These are phyloP conservation scores for Cladophialophora exuberans DNA, from an alignment of 2,329 filamentous ascomycete species.

Conservation along the genomic window DNA sequence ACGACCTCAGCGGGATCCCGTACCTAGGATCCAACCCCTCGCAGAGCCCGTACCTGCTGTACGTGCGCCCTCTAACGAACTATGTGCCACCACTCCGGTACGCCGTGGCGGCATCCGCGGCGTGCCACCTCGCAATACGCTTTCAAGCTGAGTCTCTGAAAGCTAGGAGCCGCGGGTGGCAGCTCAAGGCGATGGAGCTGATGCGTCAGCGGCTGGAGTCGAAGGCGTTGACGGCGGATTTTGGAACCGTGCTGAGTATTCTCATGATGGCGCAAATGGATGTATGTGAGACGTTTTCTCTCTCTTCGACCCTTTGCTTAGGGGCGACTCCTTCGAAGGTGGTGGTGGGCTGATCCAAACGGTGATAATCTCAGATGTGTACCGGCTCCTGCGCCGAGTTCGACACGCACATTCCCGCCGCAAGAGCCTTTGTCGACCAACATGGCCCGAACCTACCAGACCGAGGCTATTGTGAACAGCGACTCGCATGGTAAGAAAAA, in stretches of 20 bases:
- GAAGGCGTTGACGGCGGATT: constrained; percentile 1
- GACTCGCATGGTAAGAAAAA: constrained; percentile 9
- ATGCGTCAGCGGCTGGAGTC: constrained; percentile 12
- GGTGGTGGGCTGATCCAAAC: no score
- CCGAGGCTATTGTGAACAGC: constrained; percentile 12
- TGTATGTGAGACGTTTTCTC: background rate
- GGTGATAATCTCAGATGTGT: background rate
- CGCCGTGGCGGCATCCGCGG: constrained; percentile 10
- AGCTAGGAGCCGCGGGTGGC: constrained; percentile 7
- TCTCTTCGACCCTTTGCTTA: background rate
- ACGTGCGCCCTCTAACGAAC: constrained; percentile 8
- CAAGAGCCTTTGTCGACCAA: constrained; percentile 9
- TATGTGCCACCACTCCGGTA: constrained; percentile 11
- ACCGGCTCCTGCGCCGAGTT: constrained; percentile 12
- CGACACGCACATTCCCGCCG: constrained; percentile 10
- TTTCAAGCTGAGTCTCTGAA: constrained; percentile 7
- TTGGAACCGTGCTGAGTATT: constrained; percentile 7
- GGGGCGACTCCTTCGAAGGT: no score
- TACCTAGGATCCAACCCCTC: constrained; percentile 9
- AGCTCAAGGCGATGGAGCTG: constrained; percentile 10
- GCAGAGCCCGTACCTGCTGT: constrained; percentile 13
- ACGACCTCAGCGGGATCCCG: constrained; percentile 9
- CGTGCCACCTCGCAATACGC: constrained; percentile 6
- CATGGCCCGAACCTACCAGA: constrained; percentile 8
- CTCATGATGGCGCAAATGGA: constrained; percentile 13